These are phyloP conservation scores for Trichoderma harzianum DNA, from an alignment of 2,329 filamentous ascomycete genomes.

Conservation along the genomic window DNA sequence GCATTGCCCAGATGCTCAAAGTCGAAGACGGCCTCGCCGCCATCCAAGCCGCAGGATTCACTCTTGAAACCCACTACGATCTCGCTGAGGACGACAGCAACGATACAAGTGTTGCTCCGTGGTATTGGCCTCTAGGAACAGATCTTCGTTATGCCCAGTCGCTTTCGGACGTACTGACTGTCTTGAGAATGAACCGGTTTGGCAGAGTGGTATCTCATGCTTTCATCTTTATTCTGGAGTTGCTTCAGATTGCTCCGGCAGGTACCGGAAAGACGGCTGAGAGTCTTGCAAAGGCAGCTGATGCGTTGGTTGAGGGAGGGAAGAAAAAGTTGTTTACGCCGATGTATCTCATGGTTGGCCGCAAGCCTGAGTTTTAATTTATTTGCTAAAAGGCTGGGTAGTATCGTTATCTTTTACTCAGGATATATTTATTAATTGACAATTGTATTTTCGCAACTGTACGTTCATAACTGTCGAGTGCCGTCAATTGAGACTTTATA, in stretches of 20 bases:
- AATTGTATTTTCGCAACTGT: not conserved
- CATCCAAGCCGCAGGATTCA: slow-evolving; percentile 84
- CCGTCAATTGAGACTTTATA: not conserved
- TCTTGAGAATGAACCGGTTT: slow-evolving; percentile 78
- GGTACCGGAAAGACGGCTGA: slow-evolving; percentile 88
- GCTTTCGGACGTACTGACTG: slow-evolving; percentile 69
- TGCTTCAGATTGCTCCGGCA: slow-evolving; percentile 63
- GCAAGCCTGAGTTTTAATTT: slow-evolving; percentile 58
- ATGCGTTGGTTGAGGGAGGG: slow-evolving; percentile 78
- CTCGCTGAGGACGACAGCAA: slow-evolving; percentile 64
- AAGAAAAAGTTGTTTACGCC: slow-evolving; percentile 86
- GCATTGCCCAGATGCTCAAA: slow-evolving; percentile 96
- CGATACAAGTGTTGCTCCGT: slow-evolving; percentile 67
- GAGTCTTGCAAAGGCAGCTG: slow-evolving; percentile 70
- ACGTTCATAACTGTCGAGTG: not conserved
- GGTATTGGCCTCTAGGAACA: slow-evolving; percentile 84
- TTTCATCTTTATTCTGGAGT: slow-evolving; percentile 70
- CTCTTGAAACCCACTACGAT: slow-evolving; percentile 80
- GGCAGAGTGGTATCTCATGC: slow-evolving; percentile 69
- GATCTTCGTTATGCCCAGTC: slow-evolving; percentile 74
- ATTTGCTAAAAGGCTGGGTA: not conserved
- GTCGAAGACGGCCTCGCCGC: slow-evolving; percentile 76
- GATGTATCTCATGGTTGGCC: slow-evolving; percentile 90
- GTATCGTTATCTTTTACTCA: not conserved
- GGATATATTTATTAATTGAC: not conserved